A percentile compares a stretch with the other conserved stretches of the same genome.
These are phyloP conservation scores for Fabrea salina DNA, from an alignment of 169 alveolate species.

Conservation along the genomic window DNA sequence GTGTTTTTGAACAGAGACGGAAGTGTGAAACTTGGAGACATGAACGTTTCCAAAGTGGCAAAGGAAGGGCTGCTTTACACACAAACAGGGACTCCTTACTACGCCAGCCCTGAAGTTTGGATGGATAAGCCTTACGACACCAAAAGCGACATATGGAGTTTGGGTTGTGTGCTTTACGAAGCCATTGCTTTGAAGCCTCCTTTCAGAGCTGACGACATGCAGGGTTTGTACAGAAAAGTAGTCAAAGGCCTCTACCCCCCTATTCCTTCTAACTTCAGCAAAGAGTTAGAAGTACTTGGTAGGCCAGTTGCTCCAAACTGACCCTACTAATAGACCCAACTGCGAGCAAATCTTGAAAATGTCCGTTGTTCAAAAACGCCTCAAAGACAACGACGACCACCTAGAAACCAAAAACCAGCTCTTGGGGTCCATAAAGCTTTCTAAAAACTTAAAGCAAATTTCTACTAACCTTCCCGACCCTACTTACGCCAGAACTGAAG, in stretches of 20 bases:
- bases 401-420: slow-evolving; percentile 23
- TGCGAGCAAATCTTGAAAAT: slow-evolving; percentile 14
- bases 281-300: slow-evolving; percentile 3
- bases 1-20: slow-evolving; percentile 70
- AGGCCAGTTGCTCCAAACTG: neutral
- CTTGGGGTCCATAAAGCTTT: slow-evolving; percentile 61
- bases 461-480: slow-evolving; percentile 67
- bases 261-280: neutral
- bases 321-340: slow-evolving; percentile 24
- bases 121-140: slow-evolving; percentile 70
- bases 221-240: slow-evolving; percentile 59
- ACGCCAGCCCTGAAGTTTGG: slow-evolving; percentile 83
- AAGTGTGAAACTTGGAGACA: slow-evolving; percentile 73
- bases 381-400: neutral
- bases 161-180: slow-evolving; percentile 77
- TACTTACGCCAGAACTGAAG: no score
- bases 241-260: slow-evolving; percentile 45
- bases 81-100: slow-evolving; percentile 63
- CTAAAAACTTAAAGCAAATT: slow-evolving; percentile 51
- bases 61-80: slow-evolving; percentile 72
- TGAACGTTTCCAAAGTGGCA: slow-evolving; percentile 84
- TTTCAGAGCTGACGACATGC: slow-evolving; percentile 79
- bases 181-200: slow-evolving; percentile 66
- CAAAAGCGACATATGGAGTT: slow-evolving; percentile 73
- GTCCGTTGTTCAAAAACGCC: neutral